Evolutionary conservation across 1,139 yeast genomes (phyloP), one percentile per base, ranked within the genome.

Genomic region (Meyerozyma carpophila): DNA sequence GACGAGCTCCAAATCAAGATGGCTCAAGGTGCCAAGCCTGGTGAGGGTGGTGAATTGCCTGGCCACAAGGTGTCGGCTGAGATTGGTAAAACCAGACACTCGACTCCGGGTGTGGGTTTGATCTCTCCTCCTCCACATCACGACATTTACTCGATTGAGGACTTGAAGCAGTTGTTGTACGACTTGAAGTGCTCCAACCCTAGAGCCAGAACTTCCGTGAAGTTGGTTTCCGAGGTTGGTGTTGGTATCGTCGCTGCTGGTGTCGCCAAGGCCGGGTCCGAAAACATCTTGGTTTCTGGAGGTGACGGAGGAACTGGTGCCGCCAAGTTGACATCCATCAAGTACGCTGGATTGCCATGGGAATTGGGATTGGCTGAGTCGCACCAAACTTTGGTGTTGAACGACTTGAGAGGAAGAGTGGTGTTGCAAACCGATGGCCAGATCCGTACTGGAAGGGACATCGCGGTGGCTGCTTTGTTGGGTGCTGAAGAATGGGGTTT

Each of bases 221-320:
- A 93, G 69, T 81, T 93, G 56, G 98, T 93, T 25, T 87, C 96
- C 32, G 98, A 93, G 68, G 98, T 93, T 50, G 98, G 98, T 71
- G 98, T 93, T 45, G 98, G 98, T 75, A 90, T 93, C 59, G 94
- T 93, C 63, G 98, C 98, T 25, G 90, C 97, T 36, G 98, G 98
- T 78, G 98, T 93, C 32, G 98, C 98, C 50, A 93, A 93, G 70
- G 98, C 98, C 26, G 95, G 95, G 62, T 96, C 98, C 13, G 98
- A 93, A 63, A 96, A 91, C 64, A 86, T 93, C 57, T 77, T 91
- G 61, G 88, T 93, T 54, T 87, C 96, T 49, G 98, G 98, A 59
- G 97, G 94, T 62, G 98, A 91, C 66, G 98, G 98, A 80, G 98
- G 98, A 75, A 93, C 98, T 50, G 98, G 98, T 83, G 98, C 98